Evolutionary conservation across 2,329 filamentous ascomycete species (phyloP), one percentile per base, ranked within the genome.

Genomic region (Phaeosphaeria sp.): DNA sequence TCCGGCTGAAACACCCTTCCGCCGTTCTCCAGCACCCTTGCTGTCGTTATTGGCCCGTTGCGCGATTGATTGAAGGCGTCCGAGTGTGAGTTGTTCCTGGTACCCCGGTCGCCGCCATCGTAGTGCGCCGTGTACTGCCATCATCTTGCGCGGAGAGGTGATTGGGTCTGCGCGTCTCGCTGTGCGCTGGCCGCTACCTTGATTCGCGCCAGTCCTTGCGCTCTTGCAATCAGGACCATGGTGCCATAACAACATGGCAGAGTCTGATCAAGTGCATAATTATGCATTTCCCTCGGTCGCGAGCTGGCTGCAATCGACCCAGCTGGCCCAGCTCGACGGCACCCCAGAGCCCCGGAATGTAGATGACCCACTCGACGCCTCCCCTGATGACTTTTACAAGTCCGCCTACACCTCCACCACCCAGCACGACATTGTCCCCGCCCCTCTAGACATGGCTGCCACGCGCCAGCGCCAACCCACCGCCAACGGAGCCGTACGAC

Each of bases 221-320:
- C 51, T 57, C 55, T 63, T 50, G 65, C 65, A 59, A 64, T 61
- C 59, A 60, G 64, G 67, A 68, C 62, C 62, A 72, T 73, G 71
- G 60, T 64, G 58, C 57, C 58, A 59, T 72, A 72, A 65, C 64
- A 56, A 55, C 53, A 74, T 74, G 72, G 69, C 64, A 65, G 68
- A 71, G 66, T 68, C 68, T 63, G 67, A 72, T 54, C 63, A 67
- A 46, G 59, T 66, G 67, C 67, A 69, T 62, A 66, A 69, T 52
- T 73, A 69, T 68, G 69, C 70, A 67, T 73, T 67, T 58, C 67
- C 69, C 56, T 63, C 58, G 56, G 70, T 75, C 55, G 68, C 66
- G 54, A 72, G 66, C 64, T 75, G 72, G 71, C 70, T 77, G 59
- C 72, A 75, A 52, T 73, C 72, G 41, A 75, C 72, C 50, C 68